Evolutionary conservation across 768 basidiomycete genomes (phyloP).

Genomic region (Tylopilus vinaceipallidus): DNA sequence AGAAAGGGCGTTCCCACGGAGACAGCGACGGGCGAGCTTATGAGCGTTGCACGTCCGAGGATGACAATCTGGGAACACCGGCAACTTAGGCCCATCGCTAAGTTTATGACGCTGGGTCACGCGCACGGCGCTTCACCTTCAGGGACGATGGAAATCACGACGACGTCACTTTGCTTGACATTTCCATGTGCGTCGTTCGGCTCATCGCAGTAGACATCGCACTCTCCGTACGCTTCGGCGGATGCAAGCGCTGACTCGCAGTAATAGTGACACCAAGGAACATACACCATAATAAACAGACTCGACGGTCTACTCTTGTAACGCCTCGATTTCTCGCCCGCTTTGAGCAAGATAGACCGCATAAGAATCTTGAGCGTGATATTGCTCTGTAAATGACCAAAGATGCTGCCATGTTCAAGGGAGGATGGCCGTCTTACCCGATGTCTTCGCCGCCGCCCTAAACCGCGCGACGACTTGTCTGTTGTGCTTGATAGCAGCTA

Average conservation of each 20-base stretch:
- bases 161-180: too few relatives aligned
- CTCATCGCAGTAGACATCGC: too few relatives aligned
- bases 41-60: not conserved
- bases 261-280: too few relatives aligned
- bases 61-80: conserved; percentile 3
- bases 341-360: conserved; percentile 57
- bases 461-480: conserved; percentile 68
- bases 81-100: not conserved
- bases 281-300: too few relatives aligned
- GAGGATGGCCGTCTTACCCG: conserved; percentile 39
- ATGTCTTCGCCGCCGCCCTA: conserved; percentile 49
- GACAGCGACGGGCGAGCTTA: conserved; percentile 4
- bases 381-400: conserved; percentile 50
- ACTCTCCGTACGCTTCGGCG: too few relatives aligned
- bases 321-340: conserved; percentile 57
- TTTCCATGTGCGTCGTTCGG: too few relatives aligned
- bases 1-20: conserved; percentile 17
- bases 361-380: conserved; percentile 52
- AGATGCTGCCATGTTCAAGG: too few relatives aligned
- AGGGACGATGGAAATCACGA: too few relatives aligned
- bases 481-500: conserved; percentile 75
- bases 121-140: too few relatives aligned
- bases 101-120: too few relatives aligned
- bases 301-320: conserved; percentile 71
- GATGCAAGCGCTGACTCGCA: too few relatives aligned